Conservation (phyloP, 805 yeast genomes). For the Pichia occidentalis region DNA sequence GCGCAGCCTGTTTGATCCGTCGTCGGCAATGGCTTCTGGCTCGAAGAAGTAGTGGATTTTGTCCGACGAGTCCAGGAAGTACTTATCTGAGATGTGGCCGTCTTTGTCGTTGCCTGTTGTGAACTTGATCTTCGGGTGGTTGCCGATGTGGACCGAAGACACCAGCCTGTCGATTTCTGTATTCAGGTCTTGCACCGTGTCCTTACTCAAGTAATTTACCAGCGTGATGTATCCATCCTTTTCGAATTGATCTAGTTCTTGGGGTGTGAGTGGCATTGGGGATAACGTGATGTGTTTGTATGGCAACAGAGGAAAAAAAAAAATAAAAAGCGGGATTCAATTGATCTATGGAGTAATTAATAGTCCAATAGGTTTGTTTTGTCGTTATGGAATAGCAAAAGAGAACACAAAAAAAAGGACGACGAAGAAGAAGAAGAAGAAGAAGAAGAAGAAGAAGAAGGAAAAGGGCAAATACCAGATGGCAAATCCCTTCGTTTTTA, state of each 20-base stretch:
- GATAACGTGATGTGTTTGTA: too few relatives aligned
- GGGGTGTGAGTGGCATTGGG: slow-evolving; percentile 34
- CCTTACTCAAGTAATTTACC: slow-evolving; percentile 43
- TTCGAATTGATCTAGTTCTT: slow-evolving; percentile 45
- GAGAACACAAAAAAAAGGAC: too few relatives aligned
- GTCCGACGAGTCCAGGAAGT: slow-evolving; percentile 63
- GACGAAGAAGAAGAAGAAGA: too few relatives aligned
- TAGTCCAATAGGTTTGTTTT: too few relatives aligned
- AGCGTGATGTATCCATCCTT: slow-evolving; percentile 58
- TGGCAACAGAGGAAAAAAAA: too few relatives aligned
- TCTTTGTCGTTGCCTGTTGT: slow-evolving; percentile 43
- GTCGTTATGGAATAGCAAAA: too few relatives aligned
- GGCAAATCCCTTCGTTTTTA: too few relatives aligned
- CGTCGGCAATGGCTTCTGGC: slow-evolving; percentile 48
- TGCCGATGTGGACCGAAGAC: slow-evolving; percentile 40
- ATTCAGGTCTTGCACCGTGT: slow-evolving; percentile 37
- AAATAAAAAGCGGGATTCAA: too few relatives aligned
- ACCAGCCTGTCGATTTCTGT: slow-evolving; percentile 40
- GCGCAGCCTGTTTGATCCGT: slow-evolving; percentile 31
- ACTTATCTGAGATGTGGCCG: slow-evolving; percentile 64
- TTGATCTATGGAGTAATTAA: too few relatives aligned
- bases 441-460: too few relatives aligned
- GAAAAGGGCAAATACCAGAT: too few relatives aligned
- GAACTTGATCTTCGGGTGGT: slow-evolving; percentile 67
- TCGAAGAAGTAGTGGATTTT: slow-evolving; percentile 67